Base-by-base conservation (phyloP, 2,329 filamentous ascomycete genomes). In the Botrytis fabae region DNA sequence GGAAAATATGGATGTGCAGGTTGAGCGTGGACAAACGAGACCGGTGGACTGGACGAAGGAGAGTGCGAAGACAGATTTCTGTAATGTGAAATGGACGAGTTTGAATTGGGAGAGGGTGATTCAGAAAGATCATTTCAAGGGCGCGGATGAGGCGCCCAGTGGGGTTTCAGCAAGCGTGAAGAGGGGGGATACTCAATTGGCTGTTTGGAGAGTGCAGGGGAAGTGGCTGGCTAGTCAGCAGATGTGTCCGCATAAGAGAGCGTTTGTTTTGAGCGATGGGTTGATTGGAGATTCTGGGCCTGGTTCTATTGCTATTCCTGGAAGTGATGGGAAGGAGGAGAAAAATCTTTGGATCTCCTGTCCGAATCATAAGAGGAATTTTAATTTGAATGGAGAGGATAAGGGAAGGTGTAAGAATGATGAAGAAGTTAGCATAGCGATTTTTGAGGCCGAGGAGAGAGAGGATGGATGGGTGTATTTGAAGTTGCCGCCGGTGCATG, bases 211-310 rank as follows among this genome's bases (percentile, higher is more conserved):
- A 78, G 88, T 97, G 75, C 88, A 89, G 71, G 94, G 93, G 32
- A 88, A 88, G 71, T 97, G 91, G 85, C 95, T 95, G 82, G 92
- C 93, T 73, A 92, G 92, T 22, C 94, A 97, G 83, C 93, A 97
- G 81, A 97, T 97, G 94, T 97, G 94, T 81, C 94, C 94, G 16
- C 94, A 97, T 84, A 96, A 95, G 83, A 91, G 94, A 18, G 91
- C 94, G 1, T 97, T 97, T 79, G 91, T 95, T n/a, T 88, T 97
- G 40, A 92, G 92, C 0, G 95, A 97, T 80, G 93, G 94, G 1
- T 84, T 97, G 14, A 87, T 97, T 64, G 94, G 95, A 59, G 78
- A 83, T 74, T 81, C 59, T 38, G 35, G 59, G 1, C 35, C 35
- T 25, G 22, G 10, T 3, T 38, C 59, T 9, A 22, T 22, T 35